phyloP scores from a whole-genome alignment of 116 monocot genomes.

The Trichopus zeylanicus region DNA sequence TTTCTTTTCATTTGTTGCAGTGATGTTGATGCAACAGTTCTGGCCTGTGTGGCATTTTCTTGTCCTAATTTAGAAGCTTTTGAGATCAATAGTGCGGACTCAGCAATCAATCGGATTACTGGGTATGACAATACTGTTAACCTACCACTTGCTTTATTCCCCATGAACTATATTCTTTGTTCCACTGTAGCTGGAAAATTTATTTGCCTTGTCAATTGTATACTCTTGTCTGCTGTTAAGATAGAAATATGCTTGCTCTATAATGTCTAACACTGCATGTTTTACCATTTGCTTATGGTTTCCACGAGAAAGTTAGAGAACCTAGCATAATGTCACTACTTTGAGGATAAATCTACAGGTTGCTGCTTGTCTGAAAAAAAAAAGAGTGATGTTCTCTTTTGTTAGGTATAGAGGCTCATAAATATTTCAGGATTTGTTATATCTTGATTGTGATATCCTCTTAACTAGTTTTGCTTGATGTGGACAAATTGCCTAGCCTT shows the following conservation, averaged over 20 bases:
- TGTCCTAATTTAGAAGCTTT: conserved; percentile 77
- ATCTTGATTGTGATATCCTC: not conserved
- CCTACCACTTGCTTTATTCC: not conserved
- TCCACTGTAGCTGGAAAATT: not conserved
- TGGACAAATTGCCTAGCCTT: not conserved
- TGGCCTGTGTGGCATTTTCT: conserved; percentile 88
- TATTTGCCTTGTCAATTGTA: not conserved
- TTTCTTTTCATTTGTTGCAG: conserved; percentile 33
- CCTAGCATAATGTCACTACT: no score
- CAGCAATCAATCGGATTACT: conserved; percentile 61
- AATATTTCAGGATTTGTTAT: no score
- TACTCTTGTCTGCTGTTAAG: not conserved
- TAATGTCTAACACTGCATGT: no score
- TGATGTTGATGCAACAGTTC: conserved; percentile 70
- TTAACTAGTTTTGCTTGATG: not conserved
- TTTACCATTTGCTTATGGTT: no score
- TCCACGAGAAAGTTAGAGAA: no score
- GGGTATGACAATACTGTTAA: conserved; percentile 34
- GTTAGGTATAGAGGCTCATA: no score
- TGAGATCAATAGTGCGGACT: conserved; percentile 50
- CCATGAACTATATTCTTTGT: not conserved
- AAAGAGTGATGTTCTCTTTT: no score
- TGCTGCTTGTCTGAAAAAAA: no score
- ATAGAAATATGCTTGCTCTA: not conserved
- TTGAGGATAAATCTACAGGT: no score